phyloP scores from a whole-genome alignment of 257 asterid species.

The Solanum pinnatisectum region DNA sequence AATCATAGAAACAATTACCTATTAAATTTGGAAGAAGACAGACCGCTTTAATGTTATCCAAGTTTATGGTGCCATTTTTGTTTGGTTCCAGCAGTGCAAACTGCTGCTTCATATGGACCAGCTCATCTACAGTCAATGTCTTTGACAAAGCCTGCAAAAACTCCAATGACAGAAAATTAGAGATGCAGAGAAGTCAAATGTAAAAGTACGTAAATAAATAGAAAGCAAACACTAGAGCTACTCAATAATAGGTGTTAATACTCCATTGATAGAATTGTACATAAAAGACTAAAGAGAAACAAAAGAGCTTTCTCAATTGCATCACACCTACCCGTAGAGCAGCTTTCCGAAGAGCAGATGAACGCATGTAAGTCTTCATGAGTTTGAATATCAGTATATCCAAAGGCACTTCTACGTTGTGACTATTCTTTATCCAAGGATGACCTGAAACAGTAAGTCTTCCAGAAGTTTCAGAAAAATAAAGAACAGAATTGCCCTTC shows the following conservation, averaged over 20 bases:
- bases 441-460: conserved; percentile 54
- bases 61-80: conserved; percentile 40
- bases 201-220: background rate
- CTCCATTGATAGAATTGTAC: background rate
- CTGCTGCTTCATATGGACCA: conserved; percentile 39
- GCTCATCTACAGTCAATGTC: conserved; percentile 35
- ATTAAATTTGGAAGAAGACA: background rate
- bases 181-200: background rate
- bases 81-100: conserved; percentile 34
- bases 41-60: conserved; percentile 39
- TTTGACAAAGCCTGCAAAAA: conserved; percentile 37
- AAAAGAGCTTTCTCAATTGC: background rate
- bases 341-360: conserved; percentile 91
- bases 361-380: conserved; percentile 83
- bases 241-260: background rate
- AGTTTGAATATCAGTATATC: conserved; percentile 72
- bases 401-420: conserved; percentile 53
- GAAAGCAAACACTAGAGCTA: background rate
- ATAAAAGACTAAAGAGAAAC: background rate
- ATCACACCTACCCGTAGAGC: conserved; percentile 53
- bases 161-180: background rate
- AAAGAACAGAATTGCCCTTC: background rate
- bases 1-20: background rate
- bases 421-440: conserved; percentile 72
- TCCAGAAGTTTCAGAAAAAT: background rate